Conservation (phyloP, 371 early-diverging fungal species). For the Actinomortierella ambigua region DNA sequence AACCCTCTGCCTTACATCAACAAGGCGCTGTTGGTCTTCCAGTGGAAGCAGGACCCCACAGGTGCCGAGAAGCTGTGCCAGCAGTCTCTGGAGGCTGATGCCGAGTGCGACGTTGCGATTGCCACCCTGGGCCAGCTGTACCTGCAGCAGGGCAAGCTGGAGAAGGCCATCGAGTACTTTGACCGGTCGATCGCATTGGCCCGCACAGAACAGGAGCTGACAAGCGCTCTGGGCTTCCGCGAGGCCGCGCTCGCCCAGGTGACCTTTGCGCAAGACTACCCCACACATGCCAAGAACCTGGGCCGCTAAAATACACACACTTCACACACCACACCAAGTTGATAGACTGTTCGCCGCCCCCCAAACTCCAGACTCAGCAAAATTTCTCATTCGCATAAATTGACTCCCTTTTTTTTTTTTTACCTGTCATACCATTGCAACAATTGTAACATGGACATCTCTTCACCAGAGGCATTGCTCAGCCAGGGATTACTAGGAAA, state of each 20-base stretch:
- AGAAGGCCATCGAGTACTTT: slow-evolving; percentile 83
- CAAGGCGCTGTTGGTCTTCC: slow-evolving; percentile 91
- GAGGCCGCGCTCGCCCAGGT: slow-evolving; percentile 50
- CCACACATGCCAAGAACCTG: slow-evolving; percentile 39
- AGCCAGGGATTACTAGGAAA: slow-evolving; percentile 32
- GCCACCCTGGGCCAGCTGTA: slow-evolving; percentile 90
- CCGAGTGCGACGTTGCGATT: slow-evolving; percentile 94
- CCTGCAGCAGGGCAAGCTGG: slow-evolving; percentile 84
- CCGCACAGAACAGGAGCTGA: slow-evolving; percentile 88
- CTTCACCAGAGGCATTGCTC: slow-evolving; percentile 13
- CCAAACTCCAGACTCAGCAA: background rate
- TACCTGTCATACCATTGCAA: background rate
- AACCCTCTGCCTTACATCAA: slow-evolving; percentile 95
- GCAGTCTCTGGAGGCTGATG: slow-evolving; percentile 88
- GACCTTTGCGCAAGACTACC: slow-evolving; percentile 47
- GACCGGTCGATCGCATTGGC: slow-evolving; percentile 86
- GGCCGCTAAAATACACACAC: slow-evolving; percentile 20
- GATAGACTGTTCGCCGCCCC: too few relatives aligned
- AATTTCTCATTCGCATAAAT: background rate
- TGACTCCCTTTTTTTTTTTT: slow-evolving; percentile 2
- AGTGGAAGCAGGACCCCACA: slow-evolving; percentile 75
- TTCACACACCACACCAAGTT: background rate
- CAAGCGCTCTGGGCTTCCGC: slow-evolving; percentile 75
- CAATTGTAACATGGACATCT: background rate
- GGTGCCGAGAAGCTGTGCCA: slow-evolving; percentile 81